Conservation (phyloP, 371 early-diverging fungal species). For the Mucor irregularis region DNA sequence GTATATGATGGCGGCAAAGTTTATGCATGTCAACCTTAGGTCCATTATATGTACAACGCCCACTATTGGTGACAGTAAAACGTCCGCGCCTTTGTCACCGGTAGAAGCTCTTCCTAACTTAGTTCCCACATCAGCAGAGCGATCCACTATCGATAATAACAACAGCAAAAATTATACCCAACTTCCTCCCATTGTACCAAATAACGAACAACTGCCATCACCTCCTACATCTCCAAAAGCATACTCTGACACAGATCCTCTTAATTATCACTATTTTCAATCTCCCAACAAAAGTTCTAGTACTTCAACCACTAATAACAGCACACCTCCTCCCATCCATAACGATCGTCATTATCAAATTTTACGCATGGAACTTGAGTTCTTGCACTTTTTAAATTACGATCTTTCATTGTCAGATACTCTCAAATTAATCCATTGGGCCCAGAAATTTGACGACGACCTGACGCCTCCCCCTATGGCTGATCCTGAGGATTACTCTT, state of each 20-base stretch:
- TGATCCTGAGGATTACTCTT: constrained; percentile 3
- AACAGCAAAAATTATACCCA: background rate
- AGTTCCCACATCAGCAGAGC: background rate
- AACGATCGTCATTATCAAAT: constrained; percentile 20
- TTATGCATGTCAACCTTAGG: constrained; percentile 25
- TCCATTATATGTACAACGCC: constrained; percentile 16
- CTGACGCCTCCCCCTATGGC: background rate
- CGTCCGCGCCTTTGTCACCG: background rate
- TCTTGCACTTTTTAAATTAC: constrained; percentile 49
- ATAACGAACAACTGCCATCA: constrained; percentile 10
- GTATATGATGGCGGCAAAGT: constrained; percentile 32
- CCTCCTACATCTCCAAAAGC: constrained; percentile 29
- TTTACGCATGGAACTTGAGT: constrained; percentile 54
- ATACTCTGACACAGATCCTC: constrained; percentile 14
- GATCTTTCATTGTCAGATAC: constrained; percentile 33
- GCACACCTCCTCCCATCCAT: background rate
- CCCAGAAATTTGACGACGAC: constrained; percentile 26
- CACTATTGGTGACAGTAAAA: background rate
- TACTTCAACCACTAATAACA: background rate
- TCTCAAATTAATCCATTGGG: constrained; percentile 27
- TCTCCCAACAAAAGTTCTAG: background rate
- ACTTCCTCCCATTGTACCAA: constrained; percentile 5
- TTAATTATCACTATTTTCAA: constrained; percentile 26
- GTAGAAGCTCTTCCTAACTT: background rate
- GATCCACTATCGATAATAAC: constrained; percentile 6